Conservation (phyloP, 495 filamentous ascomycete genomes). For the Antarctomyces pellizariae region DNA sequence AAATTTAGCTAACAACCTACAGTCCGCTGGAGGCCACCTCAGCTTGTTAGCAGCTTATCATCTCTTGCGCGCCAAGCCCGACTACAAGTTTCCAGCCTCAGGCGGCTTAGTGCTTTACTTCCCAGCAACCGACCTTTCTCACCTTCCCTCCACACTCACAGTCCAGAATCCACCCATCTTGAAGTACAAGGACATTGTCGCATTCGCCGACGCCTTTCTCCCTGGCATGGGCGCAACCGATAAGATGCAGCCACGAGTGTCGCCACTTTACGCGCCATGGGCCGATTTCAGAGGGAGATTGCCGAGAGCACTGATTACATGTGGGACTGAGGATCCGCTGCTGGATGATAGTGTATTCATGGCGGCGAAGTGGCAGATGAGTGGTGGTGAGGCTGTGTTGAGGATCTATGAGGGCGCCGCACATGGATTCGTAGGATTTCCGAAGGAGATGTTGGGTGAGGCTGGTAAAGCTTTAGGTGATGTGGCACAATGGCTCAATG, state of each 20-base stretch:
- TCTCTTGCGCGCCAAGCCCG: constrained; percentile 17
- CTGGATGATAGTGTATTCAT: constrained; percentile 32
- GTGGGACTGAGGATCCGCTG: constrained; percentile 28
- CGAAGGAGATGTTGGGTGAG: constrained; percentile 9
- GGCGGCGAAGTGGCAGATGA: constrained; percentile 25
- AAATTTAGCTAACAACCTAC: neutral
- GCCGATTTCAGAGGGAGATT: constrained; percentile 14
- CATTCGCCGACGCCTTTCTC: constrained; percentile 20
- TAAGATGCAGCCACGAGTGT: constrained; percentile 16
- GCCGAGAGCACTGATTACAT: constrained; percentile 27
- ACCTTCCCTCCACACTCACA: constrained; percentile 14
- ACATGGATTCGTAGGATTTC: constrained; percentile 22
- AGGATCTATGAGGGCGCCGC: constrained; percentile 28
- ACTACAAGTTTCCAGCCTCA: constrained; percentile 18
- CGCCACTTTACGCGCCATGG: constrained; percentile 23
- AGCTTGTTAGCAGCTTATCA: constrained; percentile 19
- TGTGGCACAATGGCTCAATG: constrained; percentile 1
- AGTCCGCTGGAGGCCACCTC: constrained; percentile 27
- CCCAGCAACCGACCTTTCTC: constrained; percentile 22
- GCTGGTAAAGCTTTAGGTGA: constrained; percentile 10
- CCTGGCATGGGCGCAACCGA: constrained; percentile 17
- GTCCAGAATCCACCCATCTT: constrained; percentile 18
- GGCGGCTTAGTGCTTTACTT: constrained; percentile 22
- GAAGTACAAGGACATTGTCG: constrained; percentile 15
- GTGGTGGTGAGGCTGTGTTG: constrained; percentile 22